These are phyloP conservation scores for Hansenula sp. DNA, from an alignment of 1,139 yeast genomes.

Conservation along the genomic window DNA sequence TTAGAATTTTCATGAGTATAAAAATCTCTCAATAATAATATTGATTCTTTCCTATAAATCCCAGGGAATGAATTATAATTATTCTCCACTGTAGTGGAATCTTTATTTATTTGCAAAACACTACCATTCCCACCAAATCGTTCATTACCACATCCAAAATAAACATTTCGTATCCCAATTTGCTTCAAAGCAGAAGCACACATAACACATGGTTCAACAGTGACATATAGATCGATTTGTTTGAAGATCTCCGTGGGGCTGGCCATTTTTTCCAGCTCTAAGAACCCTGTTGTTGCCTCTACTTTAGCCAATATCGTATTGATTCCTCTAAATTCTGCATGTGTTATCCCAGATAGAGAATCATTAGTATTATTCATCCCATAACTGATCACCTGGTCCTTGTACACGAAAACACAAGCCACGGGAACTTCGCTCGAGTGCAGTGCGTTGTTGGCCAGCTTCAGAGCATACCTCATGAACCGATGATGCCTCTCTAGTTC, in stretches of 20 bases:
- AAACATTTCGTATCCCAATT: constrained; percentile 65
- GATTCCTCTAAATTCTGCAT: constrained; percentile 88
- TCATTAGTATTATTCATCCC: constrained; percentile 91
- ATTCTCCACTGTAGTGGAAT: constrained; percentile 28
- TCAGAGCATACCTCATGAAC: constrained; percentile 48
- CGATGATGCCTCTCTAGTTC: constrained; percentile 11
- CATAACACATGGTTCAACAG: constrained; percentile 98
- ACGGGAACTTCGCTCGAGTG: constrained; percentile 67
- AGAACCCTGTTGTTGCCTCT: constrained; percentile 12
- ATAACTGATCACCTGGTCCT: constrained; percentile 55
- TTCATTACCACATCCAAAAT: constrained; percentile 92
- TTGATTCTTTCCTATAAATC: constrained; percentile 73
- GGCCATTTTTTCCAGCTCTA: constrained; percentile 6
- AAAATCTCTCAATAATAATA: constrained; percentile 73
- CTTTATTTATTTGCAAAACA: constrained; percentile 61
- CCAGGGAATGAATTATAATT: constrained; percentile 72
- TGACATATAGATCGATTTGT: constrained; percentile 70
- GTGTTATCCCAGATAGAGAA: constrained; percentile 79
- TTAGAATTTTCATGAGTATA: constrained; percentile 80
- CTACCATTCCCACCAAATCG: constrained; percentile 97
- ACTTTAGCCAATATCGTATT: constrained; percentile 41
- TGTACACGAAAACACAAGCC: constrained; percentile 59
- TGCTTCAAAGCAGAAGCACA: constrained; percentile 93
- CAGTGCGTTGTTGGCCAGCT: constrained; percentile 54
- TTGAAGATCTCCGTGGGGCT: constrained; percentile 34